These are phyloP conservation scores for Dichotomopilus funicola DNA, from an alignment of 2,329 filamentous ascomycete species.

Conservation along the genomic window DNA sequence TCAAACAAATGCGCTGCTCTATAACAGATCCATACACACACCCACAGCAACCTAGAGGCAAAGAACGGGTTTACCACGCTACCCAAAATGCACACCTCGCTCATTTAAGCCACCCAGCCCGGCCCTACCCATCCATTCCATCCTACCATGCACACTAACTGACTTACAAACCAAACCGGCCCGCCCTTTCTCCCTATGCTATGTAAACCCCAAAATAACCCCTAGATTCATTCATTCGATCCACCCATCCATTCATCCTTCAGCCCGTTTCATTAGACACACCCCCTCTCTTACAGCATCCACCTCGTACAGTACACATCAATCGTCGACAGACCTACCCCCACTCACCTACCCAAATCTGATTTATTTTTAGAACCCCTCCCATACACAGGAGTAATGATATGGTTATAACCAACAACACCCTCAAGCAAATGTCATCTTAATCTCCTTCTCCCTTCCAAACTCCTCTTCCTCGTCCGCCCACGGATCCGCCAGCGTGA, in stretches of 20 bases:
- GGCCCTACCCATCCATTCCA: no score
- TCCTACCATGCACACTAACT: no score
- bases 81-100: background rate
- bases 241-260: background rate
- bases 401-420: no score
- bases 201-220: no score
- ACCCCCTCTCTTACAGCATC: background rate
- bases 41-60: background rate
- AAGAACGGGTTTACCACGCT: background rate
- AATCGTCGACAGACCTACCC: background rate
- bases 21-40: background rate
- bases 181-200: no score
- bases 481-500: slow-evolving; percentile 59
- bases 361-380: background rate
- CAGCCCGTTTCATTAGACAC: background rate
- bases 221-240: background rate
- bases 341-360: background rate
- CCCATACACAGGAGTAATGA: no score
- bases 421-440: slow-evolving; percentile 69
- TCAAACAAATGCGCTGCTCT: no score
- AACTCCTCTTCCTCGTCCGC: slow-evolving; percentile 63
- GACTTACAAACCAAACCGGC: no score
- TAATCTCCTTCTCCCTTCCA: slow-evolving; percentile 67
- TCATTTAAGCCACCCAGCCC: no score
- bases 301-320: background rate